Evolutionary conservation across 768 basidiomycete genomes (phyloP), one percentile per base, ranked within the genome.

Genomic region (Amanita brunnescens): DNA sequence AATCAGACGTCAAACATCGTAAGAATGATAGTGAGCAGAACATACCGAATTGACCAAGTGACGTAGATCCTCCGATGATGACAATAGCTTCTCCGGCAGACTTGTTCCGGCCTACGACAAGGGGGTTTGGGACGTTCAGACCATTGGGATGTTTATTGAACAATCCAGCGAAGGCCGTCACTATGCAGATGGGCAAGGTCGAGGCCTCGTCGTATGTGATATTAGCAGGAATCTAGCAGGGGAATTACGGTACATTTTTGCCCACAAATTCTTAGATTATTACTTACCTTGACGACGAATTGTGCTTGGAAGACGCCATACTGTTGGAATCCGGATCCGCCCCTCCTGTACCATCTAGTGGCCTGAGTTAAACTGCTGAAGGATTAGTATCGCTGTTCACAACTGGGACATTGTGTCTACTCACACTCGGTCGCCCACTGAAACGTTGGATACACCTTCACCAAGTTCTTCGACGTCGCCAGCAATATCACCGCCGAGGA

Each of bases 151-250:
- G 26, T 29, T 29, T 29, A 20, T 51, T 41, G 29, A 59, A 61
- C 18, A 61, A 29, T 29, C 26, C 26, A 29, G 26, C 26, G 7
- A 29, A 29, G 7, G 26, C 26, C 5, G 26, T 29, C 7, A 29
- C 26, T 7, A 29, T 2, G 66, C 72, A 13, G 72, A 61, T 8
- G 76, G 71, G 23, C 76, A 57, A 7, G 7, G 74, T 67, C 5
- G 72, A 57, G 0, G 71, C 76, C 39, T 72, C 61, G 13, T 75
- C 75, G 52, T 70, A 73, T 5, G 71, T 66, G 40, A 74, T 24
- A 49, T 63, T 68, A 23, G 59, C 58, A 2, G 75, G 76, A 30
- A 78, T 68, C 65, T 71, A 48, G 2, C 13, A 52, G 26, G 26
- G 7, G 26, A 29, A 29, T 4, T 7, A 29, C 26, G 26, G 26